Evolutionary conservation across 352 stramenopile species (phyloP), one percentile per base, ranked within the genome.

Genomic region (Globisporangium alternatum): DNA sequence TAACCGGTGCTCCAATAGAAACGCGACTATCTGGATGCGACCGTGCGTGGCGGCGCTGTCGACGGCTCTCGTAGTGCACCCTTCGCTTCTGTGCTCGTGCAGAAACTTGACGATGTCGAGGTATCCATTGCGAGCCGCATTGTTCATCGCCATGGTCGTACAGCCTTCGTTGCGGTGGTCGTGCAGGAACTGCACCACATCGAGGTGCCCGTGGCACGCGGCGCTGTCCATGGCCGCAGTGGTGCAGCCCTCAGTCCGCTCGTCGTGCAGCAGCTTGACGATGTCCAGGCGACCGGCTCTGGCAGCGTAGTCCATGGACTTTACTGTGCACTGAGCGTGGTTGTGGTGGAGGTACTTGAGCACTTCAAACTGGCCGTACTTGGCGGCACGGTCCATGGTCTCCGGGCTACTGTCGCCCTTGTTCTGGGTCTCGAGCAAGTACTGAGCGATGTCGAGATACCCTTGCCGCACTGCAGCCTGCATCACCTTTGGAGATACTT

Each of bases 351-450:
- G 22, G 19, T 56, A 63, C 57, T 25, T 5, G 30, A 63, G 22
- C 2, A 63, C 25, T 15, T 56, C 28, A 22, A 63, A 63, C 19
- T 47, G 47, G 0, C 43, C 43, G 57, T 56, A n/a, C 15, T 31
- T 56, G 30, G 57, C 57, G 15, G 57, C 57, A 30, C 17, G 21
- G 33, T 63, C 33, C 43, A 63, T 60, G 12, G 10, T 25, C 19
- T n/a, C 31, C 1, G 28, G 10, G 12, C 30, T 22, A 10, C 28
- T 63, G 21, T 21, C 17, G 3, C 22, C 28, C 22, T 56, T 43
- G n/a, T 58, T 15, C 35, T 41, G 35, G 35, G 10, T 37, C 48
- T 65, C 33, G 25, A 53, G 15, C 12, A 59, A 21, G 35, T 52
- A 65, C 45, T 51, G 33, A n/a, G 52, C 25, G 17, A 65, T 47